phyloP scores from a whole-genome alignment of 805 yeast genomes.

The Candida dendrica region DNA sequence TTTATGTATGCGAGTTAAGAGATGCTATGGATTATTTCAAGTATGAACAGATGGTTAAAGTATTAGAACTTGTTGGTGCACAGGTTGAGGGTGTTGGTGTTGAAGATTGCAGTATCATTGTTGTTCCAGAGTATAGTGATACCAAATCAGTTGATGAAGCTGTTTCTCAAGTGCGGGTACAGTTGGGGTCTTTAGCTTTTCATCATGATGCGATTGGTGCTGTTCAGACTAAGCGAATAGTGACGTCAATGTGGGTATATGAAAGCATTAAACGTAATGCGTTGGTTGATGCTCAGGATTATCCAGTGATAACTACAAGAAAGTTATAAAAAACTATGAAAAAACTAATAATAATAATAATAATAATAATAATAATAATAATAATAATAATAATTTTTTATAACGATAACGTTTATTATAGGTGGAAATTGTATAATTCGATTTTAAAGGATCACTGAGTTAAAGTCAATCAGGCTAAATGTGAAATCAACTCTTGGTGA shows the following conservation, averaged over 20 bases:
- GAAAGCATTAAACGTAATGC: slow-evolving; percentile 23
- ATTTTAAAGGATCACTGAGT: too few relatives aligned
- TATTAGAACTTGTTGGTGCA: slow-evolving; percentile 40
- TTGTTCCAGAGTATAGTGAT: slow-evolving; percentile 22
- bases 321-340: neutral
- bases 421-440: too few relatives aligned
- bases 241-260: slow-evolving; percentile 29
- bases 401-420: too few relatives aligned
- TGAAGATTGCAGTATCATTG: slow-evolving; percentile 29
- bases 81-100: slow-evolving; percentile 16
- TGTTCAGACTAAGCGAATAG: slow-evolving; percentile 25
- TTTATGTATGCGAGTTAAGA: slow-evolving; percentile 22
- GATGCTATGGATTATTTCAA: slow-evolving; percentile 5
- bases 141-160: neutral
- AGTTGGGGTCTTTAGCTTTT: slow-evolving; percentile 4
- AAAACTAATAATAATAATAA: neutral
- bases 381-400: neutral
- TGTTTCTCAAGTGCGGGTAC: slow-evolving; percentile 5
- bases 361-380: neutral
- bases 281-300: slow-evolving; percentile 27
- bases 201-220: slow-evolving; percentile 1
- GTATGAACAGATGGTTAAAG: slow-evolving; percentile 10
- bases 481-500: too few relatives aligned
- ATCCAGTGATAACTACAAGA: slow-evolving; percentile 5
- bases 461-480: too few relatives aligned